Evolutionary conservation across 176 grass and related monocot genomes (phyloP).

Genomic region (Saccharum officinarum): DNA sequence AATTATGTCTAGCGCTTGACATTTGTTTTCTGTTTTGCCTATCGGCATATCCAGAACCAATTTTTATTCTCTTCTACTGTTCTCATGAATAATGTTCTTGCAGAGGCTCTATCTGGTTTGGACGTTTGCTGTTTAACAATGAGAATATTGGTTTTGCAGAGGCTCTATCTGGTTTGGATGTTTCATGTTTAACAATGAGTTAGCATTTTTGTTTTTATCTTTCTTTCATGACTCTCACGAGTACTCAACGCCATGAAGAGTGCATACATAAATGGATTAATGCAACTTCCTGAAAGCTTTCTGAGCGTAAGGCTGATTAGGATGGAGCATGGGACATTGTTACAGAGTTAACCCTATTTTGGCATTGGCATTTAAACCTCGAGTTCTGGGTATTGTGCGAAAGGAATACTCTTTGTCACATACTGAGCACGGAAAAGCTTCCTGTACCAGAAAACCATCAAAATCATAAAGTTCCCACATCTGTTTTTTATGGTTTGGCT

Average conservation of each 20-base stretch:
- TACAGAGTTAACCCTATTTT: background rate
- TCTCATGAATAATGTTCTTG: background rate
- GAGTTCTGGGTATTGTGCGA: background rate
- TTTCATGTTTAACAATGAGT: background rate
- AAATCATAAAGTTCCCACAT: too few relatives aligned
- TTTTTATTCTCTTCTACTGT: background rate
- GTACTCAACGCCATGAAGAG: background rate
- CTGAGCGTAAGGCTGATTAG: background rate
- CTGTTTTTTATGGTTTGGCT: too few relatives aligned
- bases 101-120: background rate
- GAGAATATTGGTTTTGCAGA: too few relatives aligned
- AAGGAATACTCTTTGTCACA: too few relatives aligned
- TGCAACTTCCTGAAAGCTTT: background rate
- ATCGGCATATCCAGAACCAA: too few relatives aligned
- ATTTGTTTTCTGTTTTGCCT: background rate
- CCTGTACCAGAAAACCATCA: too few relatives aligned
- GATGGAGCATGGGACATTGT: background rate
- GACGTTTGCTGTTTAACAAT: background rate
- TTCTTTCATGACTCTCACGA: background rate
- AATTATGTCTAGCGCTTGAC: background rate
- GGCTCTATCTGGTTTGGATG: too few relatives aligned
- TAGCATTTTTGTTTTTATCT: background rate
- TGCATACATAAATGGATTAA: background rate
- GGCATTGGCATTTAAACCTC: background rate
- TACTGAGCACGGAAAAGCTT: too few relatives aligned